Percentiles rank a stretch among this genome's conserved stretches.
phyloP scores from a whole-genome alignment of 1,139 yeast genomes.

The Debaryomyces udenii region DNA sequence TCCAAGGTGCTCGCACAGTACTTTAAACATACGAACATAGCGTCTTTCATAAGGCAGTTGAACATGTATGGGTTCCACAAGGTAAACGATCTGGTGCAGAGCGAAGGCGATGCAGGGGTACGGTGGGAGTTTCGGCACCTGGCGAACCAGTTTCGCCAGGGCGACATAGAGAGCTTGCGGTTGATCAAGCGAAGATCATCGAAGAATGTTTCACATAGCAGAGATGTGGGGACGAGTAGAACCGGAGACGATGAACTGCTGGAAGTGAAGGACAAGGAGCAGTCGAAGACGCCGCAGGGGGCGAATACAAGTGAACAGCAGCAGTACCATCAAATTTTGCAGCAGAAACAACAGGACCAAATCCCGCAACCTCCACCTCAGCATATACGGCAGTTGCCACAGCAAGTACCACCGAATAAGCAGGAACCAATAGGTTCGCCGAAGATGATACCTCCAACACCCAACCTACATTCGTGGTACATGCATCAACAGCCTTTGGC shows the following conservation, averaged over 20 bases:
- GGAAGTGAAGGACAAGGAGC: neutral
- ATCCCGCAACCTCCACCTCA: constrained; percentile 16
- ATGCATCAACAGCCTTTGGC: constrained; percentile 6
- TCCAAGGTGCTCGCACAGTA: constrained; percentile 63
- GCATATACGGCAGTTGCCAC: constrained; percentile 13
- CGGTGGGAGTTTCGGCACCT: constrained; percentile 76
- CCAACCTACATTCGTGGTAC: constrained; percentile 14
- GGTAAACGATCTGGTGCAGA: constrained; percentile 49
- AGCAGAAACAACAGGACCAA: constrained; percentile 15
- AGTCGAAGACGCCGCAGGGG: neutral
- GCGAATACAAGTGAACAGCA: constrained; percentile 7
- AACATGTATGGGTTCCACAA: constrained; percentile 85
- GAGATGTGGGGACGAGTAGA: constrained; percentile 40
- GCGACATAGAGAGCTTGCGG: constrained; percentile 60
- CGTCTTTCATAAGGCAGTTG: constrained; percentile 76
- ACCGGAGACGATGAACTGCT: constrained; percentile 1
- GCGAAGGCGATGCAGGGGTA: constrained; percentile 19
- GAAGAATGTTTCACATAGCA: constrained; percentile 49
- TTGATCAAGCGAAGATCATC: constrained; percentile 67
- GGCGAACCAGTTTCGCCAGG: constrained; percentile 64
- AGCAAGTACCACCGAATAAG: constrained; percentile 4
- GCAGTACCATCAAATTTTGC: constrained; percentile 17
- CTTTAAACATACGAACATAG: constrained; percentile 77
- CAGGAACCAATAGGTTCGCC: constrained; percentile 8
- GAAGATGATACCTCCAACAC: constrained; percentile 14